Percentiles rank a stretch among this genome's conserved stretches.
Conservation (phyloP, 78 protist species). For the Planoprotostelium fungivorum region DNA sequence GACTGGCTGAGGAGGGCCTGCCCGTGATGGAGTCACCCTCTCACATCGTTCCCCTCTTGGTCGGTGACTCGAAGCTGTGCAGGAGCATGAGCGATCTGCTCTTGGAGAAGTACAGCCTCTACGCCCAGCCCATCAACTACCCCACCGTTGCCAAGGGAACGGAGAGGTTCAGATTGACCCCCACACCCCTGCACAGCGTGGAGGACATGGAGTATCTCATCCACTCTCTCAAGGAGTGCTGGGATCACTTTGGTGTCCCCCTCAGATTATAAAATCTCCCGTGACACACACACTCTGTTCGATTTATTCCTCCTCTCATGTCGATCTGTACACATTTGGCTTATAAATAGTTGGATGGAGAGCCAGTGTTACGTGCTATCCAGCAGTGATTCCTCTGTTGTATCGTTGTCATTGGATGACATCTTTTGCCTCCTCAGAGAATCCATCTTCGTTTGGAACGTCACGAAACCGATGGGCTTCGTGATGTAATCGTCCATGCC, state of each 20-base stretch:
- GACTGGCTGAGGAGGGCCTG: slow-evolving; percentile 58
- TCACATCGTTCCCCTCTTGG: slow-evolving; percentile 87
- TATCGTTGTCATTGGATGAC: no score
- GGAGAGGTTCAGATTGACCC: slow-evolving; percentile 81
- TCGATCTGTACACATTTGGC: no score
- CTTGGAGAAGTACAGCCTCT: slow-evolving; percentile 62
- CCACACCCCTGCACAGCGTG: slow-evolving; percentile 79
- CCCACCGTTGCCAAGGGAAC: slow-evolving; percentile 89
- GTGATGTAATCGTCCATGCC: slow-evolving; percentile 74
- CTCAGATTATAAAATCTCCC: slow-evolving; percentile 1
- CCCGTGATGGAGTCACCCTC: slow-evolving; percentile 69
- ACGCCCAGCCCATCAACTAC: slow-evolving; percentile 92
- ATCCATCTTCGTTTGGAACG: neutral
- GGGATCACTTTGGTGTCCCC: slow-evolving; percentile 57
- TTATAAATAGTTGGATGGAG: no score
- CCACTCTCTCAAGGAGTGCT: slow-evolving; percentile 45
- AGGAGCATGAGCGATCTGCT: slow-evolving; percentile 69
- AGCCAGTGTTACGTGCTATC: no score
- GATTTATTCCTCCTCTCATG: no score
- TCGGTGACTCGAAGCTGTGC: slow-evolving; percentile 79
- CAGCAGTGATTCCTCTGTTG: no score
- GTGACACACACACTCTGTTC: no score
- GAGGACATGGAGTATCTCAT: slow-evolving; percentile 53
- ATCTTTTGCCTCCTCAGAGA: neutral
- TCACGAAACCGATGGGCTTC: slow-evolving; percentile 45